These are phyloP conservation scores for Dimocarpus longan DNA, from an alignment of 345 rosid genomes.

Conservation along the genomic window DNA sequence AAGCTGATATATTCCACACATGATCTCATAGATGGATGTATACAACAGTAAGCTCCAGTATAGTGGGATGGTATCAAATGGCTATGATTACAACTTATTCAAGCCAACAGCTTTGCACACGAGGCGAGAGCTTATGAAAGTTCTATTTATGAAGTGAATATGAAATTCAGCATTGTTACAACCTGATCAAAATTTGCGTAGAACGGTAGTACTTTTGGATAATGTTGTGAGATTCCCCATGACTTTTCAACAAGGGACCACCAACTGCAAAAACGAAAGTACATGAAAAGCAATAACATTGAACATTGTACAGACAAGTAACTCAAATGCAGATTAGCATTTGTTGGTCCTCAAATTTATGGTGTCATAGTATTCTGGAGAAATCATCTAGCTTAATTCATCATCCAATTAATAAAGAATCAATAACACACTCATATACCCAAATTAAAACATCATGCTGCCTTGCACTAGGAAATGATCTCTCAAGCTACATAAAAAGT, in stretches of 20 bases:
- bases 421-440: no score
- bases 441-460: no score
- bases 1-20: background rate
- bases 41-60: background rate
- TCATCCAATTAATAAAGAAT: background rate
- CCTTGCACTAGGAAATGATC: background rate
- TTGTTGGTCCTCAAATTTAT: background rate
- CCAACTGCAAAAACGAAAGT: conserved; percentile 54
- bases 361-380: background rate
- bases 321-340: background rate
- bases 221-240: conserved; percentile 60
- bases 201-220: conserved; percentile 72
- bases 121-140: background rate
- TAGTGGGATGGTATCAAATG: background rate
- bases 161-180: conserved; percentile 10
- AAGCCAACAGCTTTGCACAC: background rate
- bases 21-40: background rate
- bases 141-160: background rate
- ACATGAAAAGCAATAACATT: background rate
- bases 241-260: conserved; percentile 85
- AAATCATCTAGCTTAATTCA: background rate
- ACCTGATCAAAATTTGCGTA: conserved; percentile 88
- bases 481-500: background rate
- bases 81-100: background rate
- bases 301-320: background rate